phyloP scores from a whole-genome alignment of 805 yeast genomes.

The Clavispora asparagi region DNA sequence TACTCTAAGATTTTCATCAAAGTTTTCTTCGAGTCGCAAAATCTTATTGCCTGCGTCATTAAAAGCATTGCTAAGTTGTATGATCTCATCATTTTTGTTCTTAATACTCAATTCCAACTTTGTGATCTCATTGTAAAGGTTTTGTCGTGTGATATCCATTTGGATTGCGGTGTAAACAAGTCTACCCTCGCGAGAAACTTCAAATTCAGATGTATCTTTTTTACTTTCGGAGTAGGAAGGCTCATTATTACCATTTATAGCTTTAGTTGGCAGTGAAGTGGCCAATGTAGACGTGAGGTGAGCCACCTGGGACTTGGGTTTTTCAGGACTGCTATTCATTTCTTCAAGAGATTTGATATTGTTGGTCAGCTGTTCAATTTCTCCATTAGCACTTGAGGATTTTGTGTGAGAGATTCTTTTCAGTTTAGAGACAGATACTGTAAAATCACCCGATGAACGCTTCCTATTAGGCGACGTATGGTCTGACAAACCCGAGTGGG shows the following conservation, averaged over 20 bases:
- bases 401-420: background rate
- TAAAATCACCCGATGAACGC: background rate
- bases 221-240: background rate
- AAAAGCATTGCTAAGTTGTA: background rate
- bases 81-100: constrained; percentile 14
- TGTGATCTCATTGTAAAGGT: constrained; percentile 14
- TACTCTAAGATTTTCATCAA: background rate
- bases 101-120: constrained; percentile 11
- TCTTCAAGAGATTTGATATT: background rate
- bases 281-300: background rate
- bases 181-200: background rate
- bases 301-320: background rate
- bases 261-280: background rate
- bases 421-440: background rate
- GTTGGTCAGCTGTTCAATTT: background rate
- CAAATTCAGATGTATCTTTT: background rate
- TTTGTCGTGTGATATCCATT: constrained; percentile 17
- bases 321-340: background rate
- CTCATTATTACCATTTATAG: background rate
- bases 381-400: background rate
- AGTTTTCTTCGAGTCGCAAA: background rate
- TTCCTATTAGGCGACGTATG: background rate
- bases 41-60: background rate
- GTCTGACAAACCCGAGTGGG: too few relatives aligned
- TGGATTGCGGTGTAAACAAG: background rate